These are phyloP conservation scores for Zelonia costaricensis DNA, from an alignment of 208 protist genomes.

Conservation along the genomic window DNA sequence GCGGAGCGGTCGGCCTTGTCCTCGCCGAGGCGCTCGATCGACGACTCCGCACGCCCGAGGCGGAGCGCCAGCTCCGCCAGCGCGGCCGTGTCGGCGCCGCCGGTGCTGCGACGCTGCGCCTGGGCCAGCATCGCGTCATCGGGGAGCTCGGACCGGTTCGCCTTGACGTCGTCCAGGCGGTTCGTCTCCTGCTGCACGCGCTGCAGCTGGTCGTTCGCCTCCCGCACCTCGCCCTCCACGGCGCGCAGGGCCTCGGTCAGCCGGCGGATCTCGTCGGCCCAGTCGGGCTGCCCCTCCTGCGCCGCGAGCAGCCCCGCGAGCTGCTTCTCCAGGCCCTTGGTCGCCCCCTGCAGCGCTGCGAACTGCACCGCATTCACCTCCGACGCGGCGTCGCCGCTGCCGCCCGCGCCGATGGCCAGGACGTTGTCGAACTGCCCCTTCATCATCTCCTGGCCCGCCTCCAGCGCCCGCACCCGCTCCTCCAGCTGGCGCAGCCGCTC, in stretches of 20 bases:
- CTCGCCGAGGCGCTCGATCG: conserved; percentile 45
- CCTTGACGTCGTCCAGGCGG: conserved; percentile 61
- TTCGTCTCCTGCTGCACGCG: conserved; percentile 23
- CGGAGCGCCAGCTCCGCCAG: conserved; percentile 39
- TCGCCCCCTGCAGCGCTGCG: conserved; percentile 42
- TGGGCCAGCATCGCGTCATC: conserved; percentile 1
- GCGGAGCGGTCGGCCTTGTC: conserved; percentile 68
- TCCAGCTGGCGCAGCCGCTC: conserved; percentile 47
- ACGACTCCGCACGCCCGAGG: conserved; percentile 31
- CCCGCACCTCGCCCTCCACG: conserved; percentile 36
- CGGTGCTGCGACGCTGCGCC: conserved; percentile 10
- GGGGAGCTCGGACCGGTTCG: conserved; percentile 34
- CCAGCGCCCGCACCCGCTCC: conserved; percentile 42
- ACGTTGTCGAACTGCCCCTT: conserved; percentile 29
- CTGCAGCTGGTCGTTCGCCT: conserved; percentile 27
- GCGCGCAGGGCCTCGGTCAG: conserved; percentile 36
- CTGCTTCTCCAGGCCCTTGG: conserved; percentile 69
- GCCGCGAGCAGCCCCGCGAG: conserved; percentile 45
- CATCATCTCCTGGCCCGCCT: conserved; percentile 27
- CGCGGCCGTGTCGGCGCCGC: conserved; percentile 11
- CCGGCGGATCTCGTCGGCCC: conserved; percentile 43
- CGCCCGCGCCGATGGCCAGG: conserved; percentile 8
- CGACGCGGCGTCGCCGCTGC: conserved; percentile 9
- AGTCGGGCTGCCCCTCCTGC: conserved; percentile 41
- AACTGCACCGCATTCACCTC: conserved; percentile 58